Base-by-base conservation (phyloP, 164 flowering plant genomes). In the Malania oleifera region DNA sequence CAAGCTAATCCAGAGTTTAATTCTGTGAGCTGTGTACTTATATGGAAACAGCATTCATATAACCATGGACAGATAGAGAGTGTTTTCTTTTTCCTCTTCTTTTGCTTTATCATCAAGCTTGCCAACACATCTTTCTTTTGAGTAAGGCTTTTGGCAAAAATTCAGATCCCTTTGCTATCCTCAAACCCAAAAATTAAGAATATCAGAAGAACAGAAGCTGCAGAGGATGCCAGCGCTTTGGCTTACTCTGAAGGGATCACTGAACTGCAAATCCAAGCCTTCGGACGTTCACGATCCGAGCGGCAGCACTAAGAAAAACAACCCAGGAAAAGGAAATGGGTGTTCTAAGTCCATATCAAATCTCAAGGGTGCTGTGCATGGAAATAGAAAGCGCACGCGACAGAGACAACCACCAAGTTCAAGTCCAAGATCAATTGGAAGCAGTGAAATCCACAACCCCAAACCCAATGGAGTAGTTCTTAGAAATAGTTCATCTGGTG, bases 311-410 rank as follows among this genome's bases (percentile, higher is more conserved):
- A 17, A 49, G 22, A 7, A 29, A 37, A 27, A 34, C 60, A n/a
- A n/a, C n/a, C 37, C 38, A 45, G 20, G 39, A 60, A 35, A 11
- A 2, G n/a, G n/a, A n/a, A n/a, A 67, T n/a, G 64, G 70, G 14
- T 71, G 75, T 57, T 74, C 77, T 34, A 69, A 67, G 40, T 72
- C 79, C 9, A 52, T 73, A 18, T 49, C 80, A 24, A 68, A 56
- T 66, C 69, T 74, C 19, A 66, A 55, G 55, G 70, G 61, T 50
- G 61, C 64, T 19, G 53, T 69, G 9, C 58, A 67, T 46, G 72
- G 74, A 29, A 67, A 66, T 62, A 67, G 48, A 54, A 60, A 71
- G 41, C 77, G 57, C 23, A 1, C 15, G 43, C 43, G 15, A n/a
- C 52, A 10, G 66, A 65, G 23, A 56, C n/a, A 48, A 57, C 69